Evolutionary conservation across 2,329 filamentous ascomycete genomes (phyloP), one percentile per base, ranked within the genome.

Genomic region (Coniochaeta sp.): DNA sequence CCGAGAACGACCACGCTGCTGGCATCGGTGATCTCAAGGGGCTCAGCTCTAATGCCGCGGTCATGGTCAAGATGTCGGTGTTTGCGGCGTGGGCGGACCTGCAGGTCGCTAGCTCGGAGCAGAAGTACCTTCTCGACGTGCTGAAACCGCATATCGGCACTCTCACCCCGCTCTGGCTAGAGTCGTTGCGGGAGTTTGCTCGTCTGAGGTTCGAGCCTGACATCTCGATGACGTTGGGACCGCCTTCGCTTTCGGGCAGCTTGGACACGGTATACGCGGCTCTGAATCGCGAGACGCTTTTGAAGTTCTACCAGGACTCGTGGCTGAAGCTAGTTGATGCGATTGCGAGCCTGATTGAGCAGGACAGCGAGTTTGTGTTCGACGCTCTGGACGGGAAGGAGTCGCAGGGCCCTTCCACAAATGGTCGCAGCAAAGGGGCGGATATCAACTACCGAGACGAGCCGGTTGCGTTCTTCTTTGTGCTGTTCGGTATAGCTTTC

Each of bases 371-470:
- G 63, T 96, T 97, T 64, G 95, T 99, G 3, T 99, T 99, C 70
- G 93, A 97, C 73, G 95, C 95, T 1, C 78, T 99, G 7, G 95
- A 99, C 70, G 93, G 93, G 58, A 96, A 95, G 70, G 83, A 85
- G 67, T 76, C 76, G 0, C 77, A 79, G 11, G 81, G 76, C 24
- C 73, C 77, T 5, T 73, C 74, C 11, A 68, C 73, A 28, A 82
- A 81, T 62, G 79, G 78, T 2, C 77, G 82, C 50, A 77, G 79
- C 17, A 90, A 89, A 70, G 83, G 81, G 3, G 81, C 87, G 57
- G 90, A 93, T 65, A 98, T 99, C 76, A 98, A 98, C 73, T 99
- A 99, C 72, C 90, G 95, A 56, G 93, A 98, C 69, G 95, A 99
- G 71, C 95, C 95, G 0, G 91, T 98, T 1, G 95, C 95, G 0